phyloP scores from a whole-genome alignment of 306 rosid species.

The Vigna angularis region DNA sequence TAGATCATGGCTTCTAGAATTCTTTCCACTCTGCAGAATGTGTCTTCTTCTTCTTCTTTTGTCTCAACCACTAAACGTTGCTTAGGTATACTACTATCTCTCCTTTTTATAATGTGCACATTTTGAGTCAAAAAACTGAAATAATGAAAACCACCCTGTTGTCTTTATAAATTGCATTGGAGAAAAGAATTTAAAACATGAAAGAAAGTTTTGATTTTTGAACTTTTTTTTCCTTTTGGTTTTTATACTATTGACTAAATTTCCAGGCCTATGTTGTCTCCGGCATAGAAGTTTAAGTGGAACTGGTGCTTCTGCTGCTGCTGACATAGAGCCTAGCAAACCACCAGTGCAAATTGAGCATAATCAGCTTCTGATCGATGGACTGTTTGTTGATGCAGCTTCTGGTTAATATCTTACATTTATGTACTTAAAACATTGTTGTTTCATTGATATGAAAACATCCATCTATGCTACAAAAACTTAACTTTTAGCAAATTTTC shows the following conservation, averaged over 20 bases:
- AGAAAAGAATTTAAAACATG: background rate
- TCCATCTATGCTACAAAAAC: background rate
- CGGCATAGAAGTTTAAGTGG: slow-evolving; percentile 51
- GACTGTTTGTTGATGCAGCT: slow-evolving; percentile 73
- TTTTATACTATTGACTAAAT: background rate
- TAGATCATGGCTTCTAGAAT: slow-evolving; percentile 45
- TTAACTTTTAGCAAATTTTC: background rate
- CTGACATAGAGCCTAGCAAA: slow-evolving; percentile 55
- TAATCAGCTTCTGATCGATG: slow-evolving; percentile 70
- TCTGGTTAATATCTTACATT: slow-evolving; percentile 59
- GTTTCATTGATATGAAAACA: background rate
- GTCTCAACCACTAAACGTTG: slow-evolving; percentile 39
- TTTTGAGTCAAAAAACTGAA: background rate
- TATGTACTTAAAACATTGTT: background rate
- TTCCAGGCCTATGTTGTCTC: slow-evolving; percentile 48
- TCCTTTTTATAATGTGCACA: background rate
- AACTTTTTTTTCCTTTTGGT: background rate
- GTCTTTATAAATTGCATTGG: background rate
- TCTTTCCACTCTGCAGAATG: slow-evolving; percentile 38
- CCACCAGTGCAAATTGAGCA: slow-evolving; percentile 60
- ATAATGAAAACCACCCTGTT: background rate
- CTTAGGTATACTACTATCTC: slow-evolving; percentile 41
- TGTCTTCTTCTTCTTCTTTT: slow-evolving; percentile 19
- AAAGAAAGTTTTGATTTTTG: slow-evolving; percentile 19
- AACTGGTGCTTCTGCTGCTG: slow-evolving; percentile 52